Conservation (phyloP, 23 red algal genomes). For the Gracilaria domingensis region DNA sequence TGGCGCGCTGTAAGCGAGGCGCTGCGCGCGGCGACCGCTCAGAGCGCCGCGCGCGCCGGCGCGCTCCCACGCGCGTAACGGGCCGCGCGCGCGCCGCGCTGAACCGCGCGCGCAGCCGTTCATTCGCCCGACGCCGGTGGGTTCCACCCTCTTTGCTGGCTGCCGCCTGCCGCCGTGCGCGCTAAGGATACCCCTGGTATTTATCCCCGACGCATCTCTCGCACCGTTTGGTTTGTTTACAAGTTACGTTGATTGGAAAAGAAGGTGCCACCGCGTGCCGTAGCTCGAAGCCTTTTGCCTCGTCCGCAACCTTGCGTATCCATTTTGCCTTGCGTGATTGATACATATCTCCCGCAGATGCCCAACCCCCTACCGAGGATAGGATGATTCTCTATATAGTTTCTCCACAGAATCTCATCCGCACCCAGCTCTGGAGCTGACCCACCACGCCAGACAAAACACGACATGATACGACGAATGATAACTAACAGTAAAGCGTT, state of each 20-base stretch:
- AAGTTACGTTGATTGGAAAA: background rate
- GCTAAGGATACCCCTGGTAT: too few species aligned
- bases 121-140: background rate
- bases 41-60: background rate
- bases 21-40: background rate
- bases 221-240: too few species aligned
- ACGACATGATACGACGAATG: too few species aligned
- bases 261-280: background rate
- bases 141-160: background rate
- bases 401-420: too few species aligned
- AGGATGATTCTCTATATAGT: too few species aligned
- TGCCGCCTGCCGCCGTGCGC: background rate
- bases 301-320: background rate
- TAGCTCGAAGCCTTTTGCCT: background rate
- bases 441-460: too few species aligned
- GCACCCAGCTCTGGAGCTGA: too few species aligned
- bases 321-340: too few species aligned
- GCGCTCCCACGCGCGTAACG: slow-evolving; percentile 13
- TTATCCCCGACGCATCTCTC: too few species aligned
- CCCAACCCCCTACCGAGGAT: too few species aligned
- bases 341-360: too few species aligned
- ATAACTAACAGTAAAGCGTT: too few species aligned
- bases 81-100: slow-evolving; percentile 4
- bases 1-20: background rate
- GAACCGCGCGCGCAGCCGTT: background rate